Base-by-base conservation (phyloP, 1,284 basidiomycete genomes). In the Albatrellus sp. region DNA sequence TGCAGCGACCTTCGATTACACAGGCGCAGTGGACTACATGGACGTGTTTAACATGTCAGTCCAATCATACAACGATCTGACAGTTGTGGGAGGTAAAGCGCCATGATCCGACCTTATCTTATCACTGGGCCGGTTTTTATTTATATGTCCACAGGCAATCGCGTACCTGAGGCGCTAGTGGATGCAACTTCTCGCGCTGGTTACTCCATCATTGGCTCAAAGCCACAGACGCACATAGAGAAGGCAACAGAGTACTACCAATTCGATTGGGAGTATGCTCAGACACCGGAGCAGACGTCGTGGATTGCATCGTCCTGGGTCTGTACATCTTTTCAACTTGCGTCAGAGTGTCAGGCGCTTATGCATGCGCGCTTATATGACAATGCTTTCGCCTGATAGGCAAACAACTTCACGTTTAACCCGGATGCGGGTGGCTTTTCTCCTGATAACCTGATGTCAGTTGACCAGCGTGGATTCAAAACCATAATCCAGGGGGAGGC, bases 351-450 rank as follows among this genome's bases (percentile, higher is more conserved):
- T 38, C 17, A 16, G 24, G 37, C n/a, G n/a, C n/a, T n/a, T n/a
- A n/a, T n/a, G n/a, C n/a, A n/a, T n/a, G 12, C 24, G 19, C 12
- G 17, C 5, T 17, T 20, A 12, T 17, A 20, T 20, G 37, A 16
- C 37, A 7, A n/a, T 14, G 37, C 37, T 38, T 38, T 19, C 19
- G 7, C 17, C 19, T 16, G 17, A 14, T 37, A 77, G 74, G 74
- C 69, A 28, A 76, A 77, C 54, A 82, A 82, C 54, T 77, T 73
- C 53, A 80, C 79, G n/a, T 83, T 71, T 50, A 60, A 69, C 35
- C 60, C 67, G 3, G 67, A 68, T 49, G 61, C 63, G 38, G 73
- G 72, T 37, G 75, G 75, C n/a, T 79, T 81, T 52, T 77, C 78
- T 0, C 64, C 67, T 13, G 65, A 68, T 17, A 74, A 80, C 49